Conservation (phyloP, 2,329 filamentous ascomycete species). For the Thelonectria rubi region DNA sequence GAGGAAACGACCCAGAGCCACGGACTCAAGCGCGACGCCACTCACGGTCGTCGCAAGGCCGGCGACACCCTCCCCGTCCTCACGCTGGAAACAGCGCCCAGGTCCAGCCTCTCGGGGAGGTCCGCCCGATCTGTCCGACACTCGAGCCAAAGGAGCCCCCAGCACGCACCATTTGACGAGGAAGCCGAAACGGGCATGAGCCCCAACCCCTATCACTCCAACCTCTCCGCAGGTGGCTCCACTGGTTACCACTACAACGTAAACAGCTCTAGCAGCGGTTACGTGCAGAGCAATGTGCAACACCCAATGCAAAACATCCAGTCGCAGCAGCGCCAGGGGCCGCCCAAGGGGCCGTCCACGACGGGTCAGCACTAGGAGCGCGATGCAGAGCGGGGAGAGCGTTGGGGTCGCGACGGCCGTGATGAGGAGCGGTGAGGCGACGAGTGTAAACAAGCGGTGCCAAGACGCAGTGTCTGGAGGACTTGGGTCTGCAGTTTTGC, state of each 20-base stretch:
- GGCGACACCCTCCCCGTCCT: slow-evolving; percentile 55
- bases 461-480: slow-evolving; percentile 19
- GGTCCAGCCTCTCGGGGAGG: slow-evolving; percentile 38
- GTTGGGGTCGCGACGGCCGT: neutral
- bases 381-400: slow-evolving; percentile 26
- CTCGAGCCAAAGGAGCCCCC: slow-evolving; percentile 45
- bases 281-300: slow-evolving; percentile 32
- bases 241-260: slow-evolving; percentile 35
- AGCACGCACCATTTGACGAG: slow-evolving; percentile 53
- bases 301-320: slow-evolving; percentile 33
- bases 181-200: slow-evolving; percentile 52
- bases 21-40: slow-evolving; percentile 54
- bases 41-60: slow-evolving; percentile 59
- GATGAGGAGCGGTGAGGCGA: slow-evolving; percentile 18
- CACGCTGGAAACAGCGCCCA: slow-evolving; percentile 40
- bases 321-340: slow-evolving; percentile 31
- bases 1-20: slow-evolving; percentile 38
- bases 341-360: slow-evolving; percentile 28
- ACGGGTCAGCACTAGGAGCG: slow-evolving; percentile 39
- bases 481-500: slow-evolving; percentile 20
- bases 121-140: slow-evolving; percentile 18
- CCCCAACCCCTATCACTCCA: slow-evolving; percentile 44
- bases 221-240: slow-evolving; percentile 38
- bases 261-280: slow-evolving; percentile 18
- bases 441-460: slow-evolving; percentile 25